These are phyloP conservation scores for Lenwebbia sp. DNA, from an alignment of 345 rosid species.

Conservation along the genomic window DNA sequence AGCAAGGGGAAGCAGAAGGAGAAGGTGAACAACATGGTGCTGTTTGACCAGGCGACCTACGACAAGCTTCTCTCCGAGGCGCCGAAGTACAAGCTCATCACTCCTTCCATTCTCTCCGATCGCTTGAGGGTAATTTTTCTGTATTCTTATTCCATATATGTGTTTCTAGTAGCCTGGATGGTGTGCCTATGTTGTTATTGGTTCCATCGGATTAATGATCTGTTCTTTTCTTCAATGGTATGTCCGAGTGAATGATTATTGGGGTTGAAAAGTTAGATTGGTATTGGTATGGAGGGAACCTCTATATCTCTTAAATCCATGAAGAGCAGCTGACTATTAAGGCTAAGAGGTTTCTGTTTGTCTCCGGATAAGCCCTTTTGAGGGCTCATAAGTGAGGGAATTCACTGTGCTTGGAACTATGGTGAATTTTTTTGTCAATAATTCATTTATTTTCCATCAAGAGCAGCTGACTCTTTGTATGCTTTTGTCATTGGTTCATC, in stretches of 20 bases:
- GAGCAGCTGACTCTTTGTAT: background rate
- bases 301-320: background rate
- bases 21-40: constrained; percentile 51
- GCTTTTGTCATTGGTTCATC: background rate
- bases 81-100: constrained; percentile 42
- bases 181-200: background rate
- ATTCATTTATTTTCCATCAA: background rate
- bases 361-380: background rate
- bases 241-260: background rate
- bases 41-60: constrained; percentile 41
- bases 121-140: constrained; percentile 32
- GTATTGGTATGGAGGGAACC: background rate
- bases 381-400: background rate
- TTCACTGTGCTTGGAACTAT: background rate
- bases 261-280: background rate
- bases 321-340: background rate
- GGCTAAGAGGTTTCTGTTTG: background rate
- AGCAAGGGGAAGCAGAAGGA: constrained; percentile 50
- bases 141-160: background rate
- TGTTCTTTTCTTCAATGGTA: background rate
- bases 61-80: constrained; percentile 36
- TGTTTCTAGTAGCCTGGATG: background rate
- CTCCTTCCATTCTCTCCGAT: constrained; percentile 39
- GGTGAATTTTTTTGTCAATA: background rate
- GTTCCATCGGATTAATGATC: background rate